These are phyloP conservation scores for Tillandsia fasciculata DNA, from an alignment of 176 grass and related monocot genomes.

Conservation along the genomic window DNA sequence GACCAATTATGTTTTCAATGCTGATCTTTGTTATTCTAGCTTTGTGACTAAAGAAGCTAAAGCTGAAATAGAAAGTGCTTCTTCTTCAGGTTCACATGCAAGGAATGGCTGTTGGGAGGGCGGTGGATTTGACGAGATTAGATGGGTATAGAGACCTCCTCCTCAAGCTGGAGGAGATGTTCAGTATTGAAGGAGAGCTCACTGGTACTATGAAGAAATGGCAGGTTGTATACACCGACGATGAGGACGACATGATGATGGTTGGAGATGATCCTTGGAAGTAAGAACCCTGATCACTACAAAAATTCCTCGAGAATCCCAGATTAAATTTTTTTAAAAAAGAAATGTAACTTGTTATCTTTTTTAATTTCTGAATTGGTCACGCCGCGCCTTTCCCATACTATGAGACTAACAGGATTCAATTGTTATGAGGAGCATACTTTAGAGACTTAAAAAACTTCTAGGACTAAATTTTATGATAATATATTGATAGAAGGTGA, in stretches of 20 bases:
- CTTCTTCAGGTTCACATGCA: conserved; percentile 82
- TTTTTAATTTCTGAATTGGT: no score
- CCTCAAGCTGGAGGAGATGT: conserved; percentile 73
- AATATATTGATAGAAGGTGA: not conserved
- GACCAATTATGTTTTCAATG: not conserved
- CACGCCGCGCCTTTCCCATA: no score
- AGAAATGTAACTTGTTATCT: no score
- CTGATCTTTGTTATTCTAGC: not conserved
- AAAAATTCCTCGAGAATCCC: not conserved
- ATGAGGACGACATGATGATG: conserved; percentile 91
- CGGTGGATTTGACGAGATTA: conserved; percentile 78
- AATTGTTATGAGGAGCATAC: no score
- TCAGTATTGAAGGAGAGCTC: conserved; percentile 60
- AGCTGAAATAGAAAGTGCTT: conserved; percentile 3
- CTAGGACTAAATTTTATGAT: not conserved
- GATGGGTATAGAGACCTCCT: conserved; percentile 49
- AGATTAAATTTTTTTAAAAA: no score
- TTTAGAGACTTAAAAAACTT: not conserved
- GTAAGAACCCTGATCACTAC: conserved; percentile 35
- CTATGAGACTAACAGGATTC: no score
- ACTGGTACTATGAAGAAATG: conserved; percentile 46
- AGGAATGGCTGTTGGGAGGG: conserved; percentile 85
- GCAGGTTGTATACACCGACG: conserved; percentile 72
- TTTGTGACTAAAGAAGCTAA: not conserved
- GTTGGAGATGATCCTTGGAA: conserved; percentile 95